These are phyloP conservation scores for Sporobolus alterniflorus DNA, from an alignment of 202 grass and related monocot species.

Conservation along the genomic window DNA sequence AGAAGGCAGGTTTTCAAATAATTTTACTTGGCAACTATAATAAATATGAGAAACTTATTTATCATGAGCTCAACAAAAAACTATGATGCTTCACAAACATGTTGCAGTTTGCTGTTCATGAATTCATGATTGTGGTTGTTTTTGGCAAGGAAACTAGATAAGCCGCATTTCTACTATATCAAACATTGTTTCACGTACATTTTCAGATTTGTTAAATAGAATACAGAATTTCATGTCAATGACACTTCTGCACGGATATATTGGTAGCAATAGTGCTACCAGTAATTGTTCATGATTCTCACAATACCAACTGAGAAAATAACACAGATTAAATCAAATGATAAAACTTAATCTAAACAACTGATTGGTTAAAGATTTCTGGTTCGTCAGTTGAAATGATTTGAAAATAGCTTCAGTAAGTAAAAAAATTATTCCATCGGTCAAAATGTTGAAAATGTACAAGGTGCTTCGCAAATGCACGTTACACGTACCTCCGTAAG, in stretches of 20 bases:
- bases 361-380: background rate
- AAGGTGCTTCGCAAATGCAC: constrained; percentile 24
- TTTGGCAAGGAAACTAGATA: constrained; percentile 11
- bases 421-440: background rate
- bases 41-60: background rate
- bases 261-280: background rate
- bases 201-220: constrained; percentile 18
- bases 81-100: constrained; percentile 19
- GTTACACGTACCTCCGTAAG: constrained; percentile 65
- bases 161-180: background rate
- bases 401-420: constrained; percentile 8
- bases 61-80: constrained; percentile 9
- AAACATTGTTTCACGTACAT: background rate
- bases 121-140: background rate
- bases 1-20: constrained; percentile 20
- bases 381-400: constrained; percentile 7
- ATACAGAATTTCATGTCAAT: background rate
- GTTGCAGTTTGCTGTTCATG: background rate
- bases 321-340: constrained; percentile 19
- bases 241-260: background rate
- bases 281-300: background rate
- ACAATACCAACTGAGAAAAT: background rate
- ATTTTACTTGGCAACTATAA: constrained; percentile 35
- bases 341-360: background rate
- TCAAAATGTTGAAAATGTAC: constrained; percentile 26